Evolutionary conservation across 352 stramenopile genomes (phyloP), one percentile per base, ranked within the genome.

Genomic region (Globisporangium nodosum): DNA sequence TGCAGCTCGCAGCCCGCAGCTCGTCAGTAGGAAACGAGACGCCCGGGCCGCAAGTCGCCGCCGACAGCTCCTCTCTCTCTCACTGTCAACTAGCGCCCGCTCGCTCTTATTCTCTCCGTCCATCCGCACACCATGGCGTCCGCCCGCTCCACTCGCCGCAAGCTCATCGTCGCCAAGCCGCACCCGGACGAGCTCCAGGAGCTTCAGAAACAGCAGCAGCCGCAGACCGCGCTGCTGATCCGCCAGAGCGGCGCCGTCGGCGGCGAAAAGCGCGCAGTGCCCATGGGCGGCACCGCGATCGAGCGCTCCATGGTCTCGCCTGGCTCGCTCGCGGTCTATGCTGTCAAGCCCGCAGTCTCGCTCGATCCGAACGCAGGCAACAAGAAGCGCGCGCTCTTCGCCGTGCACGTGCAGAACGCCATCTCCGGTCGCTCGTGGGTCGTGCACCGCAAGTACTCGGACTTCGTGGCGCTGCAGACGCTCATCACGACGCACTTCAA

Each of bases 401-500:
- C 76, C 0, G 72, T 88, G 15, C 69, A 88, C 53, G 70, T 87
- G 51, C 81, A 88, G 65, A 90, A 89, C 52, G 78, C 81, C 46
- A 86, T 89, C 49, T 78, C 73, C 11, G 81, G 81, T 15, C 74
- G 78, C 35, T 86, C 73, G 33, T 90, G 81, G 81, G 71, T 90
- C 45, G 78, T 90, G 49, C 71, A 87, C 63, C 81, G 81, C 39
- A 67, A 69, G 31, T 90, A 73, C 68, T 73, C 74, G 56, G 81
- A 90, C 63, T 90, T 90, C 35, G 52, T 82, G 49, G 68, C 73
- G 52, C 66, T 90, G 24, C 78, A 79, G 12, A 61, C 63, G n/a
- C 76, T 83, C 30, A 59, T 90, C 13, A 40, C 54, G 16, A 65
- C 73, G 40, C 77, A 87, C 61, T 85, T 90, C 40, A 71, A 81